Evolutionary conservation across 2,329 filamentous ascomycete genomes (phyloP), one percentile per base, ranked within the genome.

Genomic region (Hypoxylon sp.): DNA sequence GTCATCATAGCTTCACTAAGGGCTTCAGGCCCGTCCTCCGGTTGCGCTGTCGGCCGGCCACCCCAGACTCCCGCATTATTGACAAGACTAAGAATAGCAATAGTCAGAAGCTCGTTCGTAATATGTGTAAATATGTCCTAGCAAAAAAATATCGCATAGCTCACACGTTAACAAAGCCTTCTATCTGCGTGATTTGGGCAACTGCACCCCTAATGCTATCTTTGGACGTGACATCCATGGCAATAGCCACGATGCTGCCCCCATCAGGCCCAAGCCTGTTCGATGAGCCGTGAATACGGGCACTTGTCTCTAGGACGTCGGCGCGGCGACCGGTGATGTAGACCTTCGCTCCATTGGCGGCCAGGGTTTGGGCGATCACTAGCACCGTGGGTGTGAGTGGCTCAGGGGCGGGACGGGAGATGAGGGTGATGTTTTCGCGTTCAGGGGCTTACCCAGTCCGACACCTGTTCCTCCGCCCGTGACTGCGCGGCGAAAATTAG

Each of bases 21-120:
- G 0, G 65, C 70, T 21, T 76, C 74, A 0, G 74, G 73, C 0
- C 76, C 76, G 17, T 74, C 74, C 21, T 70, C 57, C 1, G 75
- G 67, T 8, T 46, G 59, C 13, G 65, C 70, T 1, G 19, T 11
- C 7, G 67, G 51, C 1, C 70, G 67, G 0, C 59, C 54, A 24
- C 35, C 64, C 61, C 57, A 85, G 60, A 87, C 81, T 1, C 86
- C 85, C 7, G 84, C 85, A 59, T 86, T 86, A 74, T 86, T 87
- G 19, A 87, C 83, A 6, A 87, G 79, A 27, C 76, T 78, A 17
- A 10, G 1, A n/a, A 47, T 10, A 21, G 17, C 0, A 13, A 10
- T 2, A 6, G 48, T 60, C 50, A 60, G 55, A 46, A 35, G 7
- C 15, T 24, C 6, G 1, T 21, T 15, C 10, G 11, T 29, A 1